Evolutionary conservation across 2,329 filamentous ascomycete species (phyloP), one percentile per base, ranked within the genome.

Genomic region (Sordariomycetes sp.): DNA sequence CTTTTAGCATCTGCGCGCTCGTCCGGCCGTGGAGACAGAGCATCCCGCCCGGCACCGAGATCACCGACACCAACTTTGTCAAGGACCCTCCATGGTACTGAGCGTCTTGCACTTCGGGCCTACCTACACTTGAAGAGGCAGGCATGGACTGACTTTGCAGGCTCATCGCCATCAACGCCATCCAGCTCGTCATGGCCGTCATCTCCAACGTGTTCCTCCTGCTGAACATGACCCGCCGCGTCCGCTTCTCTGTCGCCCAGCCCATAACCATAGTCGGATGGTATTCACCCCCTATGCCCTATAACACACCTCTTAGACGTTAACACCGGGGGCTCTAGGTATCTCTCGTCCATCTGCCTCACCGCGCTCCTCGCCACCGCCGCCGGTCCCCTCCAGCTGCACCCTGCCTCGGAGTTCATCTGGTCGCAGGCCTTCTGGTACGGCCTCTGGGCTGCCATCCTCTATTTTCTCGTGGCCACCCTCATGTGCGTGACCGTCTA

Each of bases 361-460:
- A 77, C 86, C 3, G 79, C 85, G 1, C 86, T 90, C 1, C 77
- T 77, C 18, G 81, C 82, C 12, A 87, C 90, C 62, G 79, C 88
- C 3, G 70, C 81, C 1, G 86, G 88, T 12, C 79, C 80, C 0
- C 70, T 86, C 1, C 74, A 64, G 2, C 63, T 71, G 60, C 77
- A 65, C 54, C 69, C 55, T 66, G 8, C 12, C 32, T 74, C 58
- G 61, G 79, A 75, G 62, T 86, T 88, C 62, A 74, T 84, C 54
- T 83, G 80, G 77, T 90, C 89, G 0, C 88, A 96, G 69, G 90
- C 89, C 1, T 96, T 89, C 66, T 96, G 87, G 79, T 95, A 95
- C 66, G 91, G 85, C 28, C 79, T 96, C 20, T 89, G 90, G 64
- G 86, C 90, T 2, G 88, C 90, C 6, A 74, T 83, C 2, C 79